Percentiles rank a stretch among this genome's conserved stretches.
Evolutionary conservation across 495 filamentous ascomycete species (phyloP).

Genomic region (Aspergillus ostianus): DNA sequence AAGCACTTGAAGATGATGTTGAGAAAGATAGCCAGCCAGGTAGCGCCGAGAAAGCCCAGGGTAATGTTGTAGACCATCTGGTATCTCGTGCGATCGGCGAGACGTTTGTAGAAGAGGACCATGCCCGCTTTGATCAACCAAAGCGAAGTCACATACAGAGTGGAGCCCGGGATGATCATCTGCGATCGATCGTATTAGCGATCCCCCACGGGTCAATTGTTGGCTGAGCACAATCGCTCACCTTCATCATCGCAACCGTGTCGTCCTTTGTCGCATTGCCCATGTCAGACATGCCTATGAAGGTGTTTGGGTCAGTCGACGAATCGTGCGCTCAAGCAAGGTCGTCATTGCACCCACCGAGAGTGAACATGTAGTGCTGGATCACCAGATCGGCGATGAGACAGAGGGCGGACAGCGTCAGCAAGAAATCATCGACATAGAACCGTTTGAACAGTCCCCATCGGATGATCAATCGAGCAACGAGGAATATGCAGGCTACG

Average conservation of each 20-base stretch:
- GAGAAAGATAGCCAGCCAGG: constrained; percentile 25
- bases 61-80: constrained; percentile 25
- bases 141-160: constrained; percentile 23
- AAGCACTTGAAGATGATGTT: constrained; percentile 27
- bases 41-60: constrained; percentile 18
- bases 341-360: constrained; percentile 9
- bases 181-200: constrained; percentile 3
- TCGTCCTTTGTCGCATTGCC: constrained; percentile 8
- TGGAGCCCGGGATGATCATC: constrained; percentile 30
- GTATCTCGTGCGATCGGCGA: constrained; percentile 24
- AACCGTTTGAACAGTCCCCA: constrained; percentile 17
- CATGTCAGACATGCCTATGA: constrained; percentile 23
- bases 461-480: constrained; percentile 18
- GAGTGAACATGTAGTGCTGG: constrained; percentile 27
- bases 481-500: constrained; percentile 19
- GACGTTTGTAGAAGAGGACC: constrained; percentile 28
- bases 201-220: background rate
- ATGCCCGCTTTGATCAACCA: constrained; percentile 27
- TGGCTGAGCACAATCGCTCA: background rate
- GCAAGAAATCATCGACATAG: constrained; percentile 22
- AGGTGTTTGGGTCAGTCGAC: background rate
- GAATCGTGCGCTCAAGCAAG: background rate
- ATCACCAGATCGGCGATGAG: constrained; percentile 23
- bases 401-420: constrained; percentile 16
- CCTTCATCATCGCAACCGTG: constrained; percentile 25